These are phyloP conservation scores for Alternaria hordeiaustralica DNA, from an alignment of 2,329 filamentous ascomycete species.

Conservation along the genomic window DNA sequence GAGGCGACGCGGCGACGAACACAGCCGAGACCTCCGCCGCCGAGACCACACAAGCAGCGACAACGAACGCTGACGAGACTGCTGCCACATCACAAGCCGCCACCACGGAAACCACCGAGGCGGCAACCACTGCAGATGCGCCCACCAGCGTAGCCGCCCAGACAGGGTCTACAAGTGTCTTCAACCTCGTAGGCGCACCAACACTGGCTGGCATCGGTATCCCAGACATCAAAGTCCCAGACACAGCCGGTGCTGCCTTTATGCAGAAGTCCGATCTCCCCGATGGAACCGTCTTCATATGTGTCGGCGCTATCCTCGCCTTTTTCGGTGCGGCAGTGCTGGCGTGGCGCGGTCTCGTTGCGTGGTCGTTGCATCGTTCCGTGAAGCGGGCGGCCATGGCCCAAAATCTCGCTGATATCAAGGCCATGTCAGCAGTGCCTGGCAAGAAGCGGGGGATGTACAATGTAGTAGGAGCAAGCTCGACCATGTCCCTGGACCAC, in stretches of 20 bases:
- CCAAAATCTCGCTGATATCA: conserved; percentile 73
- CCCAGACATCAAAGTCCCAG: conserved; percentile 78
- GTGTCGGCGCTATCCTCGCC: conserved; percentile 85
- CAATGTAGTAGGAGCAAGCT: conserved; percentile 56
- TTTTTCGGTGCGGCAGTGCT: conserved; percentile 82
- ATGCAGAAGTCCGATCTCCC: conserved; percentile 87
- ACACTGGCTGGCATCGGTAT: conserved; percentile 64
- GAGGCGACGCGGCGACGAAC: conserved; percentile 26
- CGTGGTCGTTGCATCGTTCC: conserved; percentile 89
- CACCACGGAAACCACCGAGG: conserved; percentile 15
- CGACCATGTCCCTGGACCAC: conserved; percentile 64
- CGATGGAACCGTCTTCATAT: conserved; percentile 95
- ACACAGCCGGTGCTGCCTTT: conserved; percentile 83
- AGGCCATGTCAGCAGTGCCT: conserved; percentile 61
- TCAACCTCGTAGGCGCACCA: conserved; percentile 43
- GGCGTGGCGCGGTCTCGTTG: conserved; percentile 85
- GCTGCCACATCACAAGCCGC: conserved; percentile 24
- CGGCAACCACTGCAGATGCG: conserved; percentile 18
- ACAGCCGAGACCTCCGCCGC: conserved; percentile 16
- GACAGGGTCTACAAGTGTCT: conserved; percentile 48
- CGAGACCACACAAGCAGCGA: conserved; percentile 5
- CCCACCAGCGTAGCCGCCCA: conserved; percentile 16
- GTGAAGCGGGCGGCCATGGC: conserved; percentile 84
- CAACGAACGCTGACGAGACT: conserved; percentile 1
- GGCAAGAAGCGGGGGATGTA: conserved; percentile 50